Evolutionary conservation across 768 basidiomycete species (phyloP), one percentile per base, ranked within the genome.

Genomic region (Lentinula lateritia): DNA sequence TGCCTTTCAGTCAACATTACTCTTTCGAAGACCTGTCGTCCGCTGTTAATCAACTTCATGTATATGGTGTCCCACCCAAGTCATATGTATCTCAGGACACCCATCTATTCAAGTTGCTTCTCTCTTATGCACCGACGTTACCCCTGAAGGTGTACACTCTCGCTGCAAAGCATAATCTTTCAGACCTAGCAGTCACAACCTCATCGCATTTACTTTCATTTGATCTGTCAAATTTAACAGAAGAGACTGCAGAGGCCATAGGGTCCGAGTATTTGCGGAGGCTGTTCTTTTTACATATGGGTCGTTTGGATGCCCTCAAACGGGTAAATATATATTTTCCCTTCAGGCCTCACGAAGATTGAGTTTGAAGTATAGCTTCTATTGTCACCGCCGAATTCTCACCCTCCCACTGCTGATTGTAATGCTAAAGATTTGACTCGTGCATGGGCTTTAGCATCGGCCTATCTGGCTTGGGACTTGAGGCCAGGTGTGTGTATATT

Each of bases 401-500:
- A 93, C 69, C 76, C 86, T 16, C 87, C 91, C 15, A 91, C 84
- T 0, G 66, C 78, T 6, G 68, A 71, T 18, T 93, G 91, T 65
- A 88, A 90, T 70, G 86, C 87, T 67, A 91, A 90, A 75, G 89
- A 83, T 68, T 68, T 93, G 41, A 88, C 88, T 10, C 75, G 90
- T 50, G 90, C 91, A 7, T 93, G 90, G 90, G 89, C 90, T 12
- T 73, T 93, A 36, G 90, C 91, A 20, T 84, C 87, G 1, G 90
- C 90, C 12, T 92, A 92, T 73, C 81, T 93, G 6, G 88, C 88
- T 10, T 92, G 90, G 90, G 90, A 92, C 72, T 87, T 88, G 36
- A 78, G 89, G 59, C 88, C 90, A 66, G 90, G 89, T 91, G 68
- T 63, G 81, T 46, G 6, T 9, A 23, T 23, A 23, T 46, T 16